A percentile compares a stretch with the other conserved stretches of the same genome.
Evolutionary conservation across 345 rosid genomes (phyloP).

Genomic region (Salix udensis): DNA sequence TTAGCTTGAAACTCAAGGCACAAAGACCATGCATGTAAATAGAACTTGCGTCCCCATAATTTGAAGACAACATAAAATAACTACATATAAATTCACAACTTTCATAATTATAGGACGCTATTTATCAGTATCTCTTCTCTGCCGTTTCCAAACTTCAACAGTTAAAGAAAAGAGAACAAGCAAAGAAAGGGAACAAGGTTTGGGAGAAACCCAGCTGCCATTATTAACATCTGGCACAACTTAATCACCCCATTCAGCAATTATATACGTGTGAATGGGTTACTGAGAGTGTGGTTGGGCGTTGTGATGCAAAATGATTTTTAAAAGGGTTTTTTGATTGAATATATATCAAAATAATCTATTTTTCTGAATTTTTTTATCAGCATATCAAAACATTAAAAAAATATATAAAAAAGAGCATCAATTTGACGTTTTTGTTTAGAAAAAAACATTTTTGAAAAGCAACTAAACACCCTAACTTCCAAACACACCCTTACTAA

Average conservation of each 20-base stretch:
- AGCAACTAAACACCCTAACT: too few relatives aligned
- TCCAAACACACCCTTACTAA: too few relatives aligned
- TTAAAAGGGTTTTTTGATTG: too few relatives aligned
- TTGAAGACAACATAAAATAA: background rate
- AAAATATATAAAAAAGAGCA: too few relatives aligned
- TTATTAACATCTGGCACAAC: constrained; percentile 15
- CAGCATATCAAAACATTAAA: too few relatives aligned
- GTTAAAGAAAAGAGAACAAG: background rate
- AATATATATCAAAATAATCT: too few relatives aligned
- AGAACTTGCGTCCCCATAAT: background rate
- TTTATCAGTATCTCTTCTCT: background rate
- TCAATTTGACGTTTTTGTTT: too few relatives aligned
- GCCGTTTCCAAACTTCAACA: background rate
- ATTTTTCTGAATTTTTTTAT: too few relatives aligned
- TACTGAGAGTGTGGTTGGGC: background rate
- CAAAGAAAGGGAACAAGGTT: background rate
- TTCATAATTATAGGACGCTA: background rate
- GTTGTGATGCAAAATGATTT: too few relatives aligned
- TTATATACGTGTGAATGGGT: background rate
- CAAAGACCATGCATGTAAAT: background rate
- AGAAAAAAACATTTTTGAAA: background rate
- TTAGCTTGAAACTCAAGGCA: background rate
- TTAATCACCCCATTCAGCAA: constrained; percentile 6
- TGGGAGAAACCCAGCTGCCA: constrained; percentile 5
- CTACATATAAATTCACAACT: background rate